Conservation (phyloP, 768 basidiomycete genomes). For the Phaeotremella skinneri region DNA sequence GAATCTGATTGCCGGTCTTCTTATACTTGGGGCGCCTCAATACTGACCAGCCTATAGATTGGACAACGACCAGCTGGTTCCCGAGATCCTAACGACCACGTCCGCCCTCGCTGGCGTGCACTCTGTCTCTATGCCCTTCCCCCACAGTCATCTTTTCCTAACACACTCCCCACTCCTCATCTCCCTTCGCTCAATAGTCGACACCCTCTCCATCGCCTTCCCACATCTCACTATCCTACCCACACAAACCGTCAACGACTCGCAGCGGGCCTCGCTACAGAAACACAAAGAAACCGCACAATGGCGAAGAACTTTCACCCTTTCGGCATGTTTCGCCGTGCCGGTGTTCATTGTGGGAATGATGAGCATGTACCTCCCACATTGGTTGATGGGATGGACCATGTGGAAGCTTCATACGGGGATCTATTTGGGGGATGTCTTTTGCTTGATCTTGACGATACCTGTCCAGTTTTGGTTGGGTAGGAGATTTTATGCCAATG, state of each 20-base stretch:
- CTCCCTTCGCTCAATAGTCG: slow-evolving; percentile 48
- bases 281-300: slow-evolving; percentile 49
- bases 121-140: slow-evolving; percentile 31
- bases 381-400: slow-evolving; percentile 52
- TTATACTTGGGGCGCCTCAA: no score
- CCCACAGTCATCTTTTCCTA: slow-evolving; percentile 41
- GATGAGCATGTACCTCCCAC: slow-evolving; percentile 62
- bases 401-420: slow-evolving; percentile 58
- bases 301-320: slow-evolving; percentile 76
- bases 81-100: slow-evolving; percentile 23
- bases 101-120: slow-evolving; percentile 41
- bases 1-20: no score
- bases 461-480: slow-evolving; percentile 94
- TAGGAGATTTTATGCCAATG: slow-evolving; percentile 77
- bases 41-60: slow-evolving; percentile 23
- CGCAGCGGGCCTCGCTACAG: slow-evolving; percentile 50
- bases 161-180: slow-evolving; percentile 47
- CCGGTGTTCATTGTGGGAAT: slow-evolving; percentile 94
- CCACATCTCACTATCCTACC: slow-evolving; percentile 50
- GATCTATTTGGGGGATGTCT: slow-evolving; percentile 76
- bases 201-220: slow-evolving; percentile 38
- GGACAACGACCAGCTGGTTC: slow-evolving; percentile 32
- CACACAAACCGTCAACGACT: slow-evolving; percentile 38
- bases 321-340: slow-evolving; percentile 72
- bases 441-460: slow-evolving; percentile 73